phyloP scores from a whole-genome alignment of 1,284 basidiomycete genomes.

The Bjerkandera adusta region DNA sequence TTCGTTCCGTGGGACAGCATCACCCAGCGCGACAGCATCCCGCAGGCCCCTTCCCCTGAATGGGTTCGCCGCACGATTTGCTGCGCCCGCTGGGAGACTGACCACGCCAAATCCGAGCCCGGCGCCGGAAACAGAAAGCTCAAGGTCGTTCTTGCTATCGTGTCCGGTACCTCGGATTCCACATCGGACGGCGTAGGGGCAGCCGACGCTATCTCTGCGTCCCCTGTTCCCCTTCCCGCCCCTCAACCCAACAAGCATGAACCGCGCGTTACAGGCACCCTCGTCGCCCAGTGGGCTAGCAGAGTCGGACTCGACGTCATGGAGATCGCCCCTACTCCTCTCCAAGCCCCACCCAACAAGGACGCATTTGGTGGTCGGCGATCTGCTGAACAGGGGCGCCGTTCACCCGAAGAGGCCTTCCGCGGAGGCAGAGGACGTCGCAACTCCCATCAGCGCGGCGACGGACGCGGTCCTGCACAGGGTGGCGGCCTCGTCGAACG shows the following conservation, averaged over 20 bases:
- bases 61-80: slow-evolving; percentile 81
- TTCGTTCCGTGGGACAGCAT: slow-evolving; percentile 78
- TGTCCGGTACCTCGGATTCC: slow-evolving; percentile 33
- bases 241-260: slow-evolving; percentile 62
- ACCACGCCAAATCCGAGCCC: slow-evolving; percentile 31
- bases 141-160: slow-evolving; percentile 62
- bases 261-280: slow-evolving; percentile 56
- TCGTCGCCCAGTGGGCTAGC: slow-evolving; percentile 65
- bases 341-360: not conserved
- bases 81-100: slow-evolving; percentile 71
- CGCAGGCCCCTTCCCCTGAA: slow-evolving; percentile 53
- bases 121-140: slow-evolving; percentile 21
- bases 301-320: slow-evolving; percentile 57
- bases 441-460: slow-evolving; percentile 22
- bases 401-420: slow-evolving; percentile 23
- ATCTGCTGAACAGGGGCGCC: slow-evolving; percentile 21
- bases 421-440: slow-evolving; percentile 25
- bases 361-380: slow-evolving; percentile 11
- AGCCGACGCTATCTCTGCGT: slow-evolving; percentile 33
- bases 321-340: slow-evolving; percentile 43
- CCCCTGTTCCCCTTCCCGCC: slow-evolving; percentile 64
- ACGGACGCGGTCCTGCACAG: slow-evolving; percentile 16
- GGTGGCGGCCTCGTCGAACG: slow-evolving; percentile 59
- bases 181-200: slow-evolving; percentile 31
- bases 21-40: slow-evolving; percentile 37